phyloP scores from a whole-genome alignment of 169 alveolate species.

The Cryptosporidium meleagridis region DNA sequence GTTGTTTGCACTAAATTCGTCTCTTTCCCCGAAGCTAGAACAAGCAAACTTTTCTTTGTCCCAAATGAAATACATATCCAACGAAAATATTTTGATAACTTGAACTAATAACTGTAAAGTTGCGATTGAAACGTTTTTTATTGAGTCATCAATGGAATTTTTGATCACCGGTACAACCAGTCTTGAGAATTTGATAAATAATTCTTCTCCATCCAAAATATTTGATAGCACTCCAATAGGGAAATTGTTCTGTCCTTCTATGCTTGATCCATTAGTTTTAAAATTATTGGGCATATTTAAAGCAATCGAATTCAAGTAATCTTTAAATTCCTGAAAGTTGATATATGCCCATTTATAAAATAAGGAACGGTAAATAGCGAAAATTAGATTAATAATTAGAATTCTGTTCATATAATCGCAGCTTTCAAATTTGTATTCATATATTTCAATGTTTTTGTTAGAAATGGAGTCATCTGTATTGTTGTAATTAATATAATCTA shows the following conservation, averaged over 20 bases:
- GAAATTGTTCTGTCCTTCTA: neutral
- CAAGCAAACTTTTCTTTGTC: constrained; percentile 11
- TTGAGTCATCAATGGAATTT: constrained; percentile 17
- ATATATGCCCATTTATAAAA: constrained; percentile 49
- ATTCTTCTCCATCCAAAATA: constrained; percentile 24
- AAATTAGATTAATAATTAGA: constrained; percentile 13
- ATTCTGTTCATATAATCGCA: constrained; percentile 28
- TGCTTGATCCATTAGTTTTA: neutral
- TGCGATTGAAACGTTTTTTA: constrained; percentile 46
- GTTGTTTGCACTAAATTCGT: neutral
- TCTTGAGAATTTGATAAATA: constrained; percentile 24
- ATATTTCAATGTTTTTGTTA: constrained; percentile 5
- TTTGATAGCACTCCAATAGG: neutral
- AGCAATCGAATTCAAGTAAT: neutral
- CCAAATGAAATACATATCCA: neutral
- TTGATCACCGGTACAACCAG: constrained; percentile 36
- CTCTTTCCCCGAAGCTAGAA: constrained; percentile 15
- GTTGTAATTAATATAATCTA: neutral
- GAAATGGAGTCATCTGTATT: neutral
- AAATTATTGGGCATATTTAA: neutral
- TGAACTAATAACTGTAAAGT: constrained; percentile 22
- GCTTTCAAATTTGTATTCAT: constrained; percentile 12
- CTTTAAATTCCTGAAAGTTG: constrained; percentile 3
- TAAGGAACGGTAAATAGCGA: constrained; percentile 32
- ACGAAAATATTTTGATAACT: constrained; percentile 35